phyloP scores from a whole-genome alignment of 805 yeast species.

The Yamadazyma scolyti region DNA sequence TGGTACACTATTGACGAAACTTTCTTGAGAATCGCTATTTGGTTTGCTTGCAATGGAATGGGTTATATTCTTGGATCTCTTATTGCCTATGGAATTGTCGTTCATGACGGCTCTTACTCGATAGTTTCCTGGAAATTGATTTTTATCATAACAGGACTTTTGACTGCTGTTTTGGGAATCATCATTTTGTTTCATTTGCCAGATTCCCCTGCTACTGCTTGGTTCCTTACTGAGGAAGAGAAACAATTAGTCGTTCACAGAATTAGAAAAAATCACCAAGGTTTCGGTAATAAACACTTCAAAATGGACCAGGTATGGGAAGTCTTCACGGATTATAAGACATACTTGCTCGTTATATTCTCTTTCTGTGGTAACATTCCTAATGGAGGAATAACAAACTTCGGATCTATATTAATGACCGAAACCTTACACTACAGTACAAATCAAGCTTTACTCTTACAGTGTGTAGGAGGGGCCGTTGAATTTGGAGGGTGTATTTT shows the following conservation, averaged over 20 bases:
- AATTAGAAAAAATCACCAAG: slow-evolving; percentile 34
- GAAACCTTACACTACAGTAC: slow-evolving; percentile 22
- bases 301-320: slow-evolving; percentile 34
- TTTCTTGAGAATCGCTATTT: slow-evolving; percentile 30
- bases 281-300: slow-evolving; percentile 37
- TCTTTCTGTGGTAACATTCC: slow-evolving; percentile 27
- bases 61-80: slow-evolving; percentile 38
- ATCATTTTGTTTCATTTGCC: slow-evolving; percentile 44
- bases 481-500: slow-evolving; percentile 36
- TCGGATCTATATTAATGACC: slow-evolving; percentile 28
- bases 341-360: slow-evolving; percentile 30
- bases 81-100: slow-evolving; percentile 52
- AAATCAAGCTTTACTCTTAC: slow-evolving; percentile 38
- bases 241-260: slow-evolving; percentile 29
- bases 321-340: slow-evolving; percentile 31
- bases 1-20: slow-evolving; percentile 32
- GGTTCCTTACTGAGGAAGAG: slow-evolving; percentile 35
- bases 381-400: slow-evolving; percentile 35
- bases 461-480: slow-evolving; percentile 47
- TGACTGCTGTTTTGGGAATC: slow-evolving; percentile 51
- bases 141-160: slow-evolving; percentile 56
- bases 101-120: slow-evolving; percentile 32
- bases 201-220: slow-evolving; percentile 29
- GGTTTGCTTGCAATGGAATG: slow-evolving; percentile 36
- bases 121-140: slow-evolving; percentile 58